These are phyloP conservation scores for Pythium inflatum DNA, from an alignment of 352 stramenopile genomes.

Conservation along the genomic window DNA sequence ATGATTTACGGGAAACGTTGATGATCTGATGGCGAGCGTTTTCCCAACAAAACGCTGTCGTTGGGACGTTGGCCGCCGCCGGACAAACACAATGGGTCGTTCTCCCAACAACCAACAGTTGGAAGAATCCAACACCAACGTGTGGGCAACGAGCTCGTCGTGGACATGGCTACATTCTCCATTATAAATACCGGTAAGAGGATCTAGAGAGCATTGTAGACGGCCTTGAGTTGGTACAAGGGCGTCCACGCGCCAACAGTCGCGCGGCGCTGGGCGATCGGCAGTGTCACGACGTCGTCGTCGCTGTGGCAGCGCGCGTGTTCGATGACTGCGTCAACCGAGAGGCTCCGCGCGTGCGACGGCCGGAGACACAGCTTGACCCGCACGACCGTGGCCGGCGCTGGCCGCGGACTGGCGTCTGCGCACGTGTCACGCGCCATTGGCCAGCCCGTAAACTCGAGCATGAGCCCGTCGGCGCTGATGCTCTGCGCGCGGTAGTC, in stretches of 20 bases:
- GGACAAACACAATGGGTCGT: no score
- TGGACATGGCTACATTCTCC: no score
- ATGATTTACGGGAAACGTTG: no score
- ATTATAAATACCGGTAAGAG: constrained; percentile 9
- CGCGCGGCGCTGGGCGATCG: constrained; percentile 4
- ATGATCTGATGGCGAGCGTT: no score
- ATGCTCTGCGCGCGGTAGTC: constrained; percentile 53
- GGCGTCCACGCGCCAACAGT: constrained; percentile 15
- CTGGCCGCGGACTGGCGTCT: neutral
- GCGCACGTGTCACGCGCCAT: neutral
- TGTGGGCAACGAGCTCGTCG: no score
- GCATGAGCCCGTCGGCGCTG: constrained; percentile 33
- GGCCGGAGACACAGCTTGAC: constrained; percentile 25
- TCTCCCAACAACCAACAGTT: no score
- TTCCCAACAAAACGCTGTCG: no score
- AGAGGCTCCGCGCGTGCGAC: constrained; percentile 1
- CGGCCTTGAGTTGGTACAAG: constrained; percentile 19
- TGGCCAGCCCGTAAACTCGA: constrained; percentile 43
- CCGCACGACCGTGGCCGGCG: neutral
- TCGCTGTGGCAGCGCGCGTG: neutral
- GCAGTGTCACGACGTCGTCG: neutral
- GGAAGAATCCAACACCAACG: no score
- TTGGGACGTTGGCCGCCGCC: no score
- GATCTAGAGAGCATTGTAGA: constrained; percentile 10
- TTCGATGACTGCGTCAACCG: constrained; percentile 25